Conservation (phyloP, 140 eudicot genomes). For the Artemisia princeps region DNA sequence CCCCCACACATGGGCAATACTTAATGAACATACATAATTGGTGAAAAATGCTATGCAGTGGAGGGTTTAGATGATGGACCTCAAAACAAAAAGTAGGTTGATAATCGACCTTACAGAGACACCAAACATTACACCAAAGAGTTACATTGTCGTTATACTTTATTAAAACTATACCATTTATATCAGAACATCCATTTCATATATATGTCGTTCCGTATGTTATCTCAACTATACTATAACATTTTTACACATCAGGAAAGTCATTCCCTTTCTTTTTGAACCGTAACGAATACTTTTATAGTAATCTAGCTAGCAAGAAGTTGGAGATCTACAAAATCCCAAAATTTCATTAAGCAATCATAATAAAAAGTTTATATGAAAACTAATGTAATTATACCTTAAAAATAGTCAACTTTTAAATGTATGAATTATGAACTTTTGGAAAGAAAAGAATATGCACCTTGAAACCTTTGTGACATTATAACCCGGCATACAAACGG, state of each 20-base stretch:
- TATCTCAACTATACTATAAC: no score
- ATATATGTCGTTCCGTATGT: no score
- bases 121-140: constrained; percentile 18
- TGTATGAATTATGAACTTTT: constrained; percentile 7
- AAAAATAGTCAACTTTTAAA: no score
- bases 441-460: constrained; percentile 13
- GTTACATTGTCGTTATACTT: constrained; percentile 12
- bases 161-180: constrained; percentile 13
- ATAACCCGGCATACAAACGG: constrained; percentile 42
- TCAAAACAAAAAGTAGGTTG: constrained; percentile 17
- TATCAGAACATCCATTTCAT: constrained; percentile 12
- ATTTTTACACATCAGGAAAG: no score
- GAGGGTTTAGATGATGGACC: constrained; percentile 21
- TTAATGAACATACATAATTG: constrained; percentile 1
- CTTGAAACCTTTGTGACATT: constrained; percentile 13
- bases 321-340: no score
- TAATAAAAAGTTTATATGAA: not conserved
- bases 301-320: no score
- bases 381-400: not conserved
- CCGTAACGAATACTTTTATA: no score
- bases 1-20: not conserved
- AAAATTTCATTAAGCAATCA: no score
- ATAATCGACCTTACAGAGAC: constrained; percentile 4
- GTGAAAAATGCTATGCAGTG: constrained; percentile 13
- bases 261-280: no score